Conservation (phyloP, 1,284 basidiomycete genomes). For the Marasmius fiardii region DNA sequence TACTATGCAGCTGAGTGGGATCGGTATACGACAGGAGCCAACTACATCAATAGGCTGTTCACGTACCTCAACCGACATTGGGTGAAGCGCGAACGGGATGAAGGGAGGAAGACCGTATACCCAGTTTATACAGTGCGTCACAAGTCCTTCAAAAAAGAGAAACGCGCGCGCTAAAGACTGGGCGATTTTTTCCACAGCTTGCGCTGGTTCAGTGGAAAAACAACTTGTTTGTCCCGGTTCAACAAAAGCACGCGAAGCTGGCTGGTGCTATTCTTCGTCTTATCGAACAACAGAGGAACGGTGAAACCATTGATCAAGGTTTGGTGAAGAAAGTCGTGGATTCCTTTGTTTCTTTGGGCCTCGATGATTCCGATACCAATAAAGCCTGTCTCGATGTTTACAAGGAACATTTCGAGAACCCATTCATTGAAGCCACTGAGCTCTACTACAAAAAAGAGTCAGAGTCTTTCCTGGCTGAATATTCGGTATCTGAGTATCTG, state of each 20-base stretch:
- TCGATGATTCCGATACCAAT: conserved; percentile 90
- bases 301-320: conserved; percentile 90
- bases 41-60: conserved; percentile 94
- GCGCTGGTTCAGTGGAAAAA: conserved; percentile 95
- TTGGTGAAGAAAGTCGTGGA: conserved; percentile 96
- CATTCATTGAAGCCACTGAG: conserved; percentile 89
- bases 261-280: conserved; percentile 85
- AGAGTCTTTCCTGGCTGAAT: conserved; percentile 85
- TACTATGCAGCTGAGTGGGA: conserved; percentile 96
- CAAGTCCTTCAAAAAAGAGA: not conserved
- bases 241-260: conserved; percentile 79
- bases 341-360: conserved; percentile 93
- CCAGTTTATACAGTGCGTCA: conserved; percentile 91
- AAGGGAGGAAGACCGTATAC: conserved; percentile 94
- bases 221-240: conserved; percentile 88
- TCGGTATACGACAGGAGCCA: conserved; percentile 94
- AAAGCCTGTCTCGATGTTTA: conserved; percentile 95
- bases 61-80: conserved; percentile 98
- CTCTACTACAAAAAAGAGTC: conserved; percentile 93
- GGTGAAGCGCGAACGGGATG: conserved; percentile 98
- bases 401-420: conserved; percentile 85
- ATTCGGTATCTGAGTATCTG: conserved; percentile 94
- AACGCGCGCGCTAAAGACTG: not conserved
- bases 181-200: conserved; percentile 50
- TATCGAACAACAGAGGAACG: conserved; percentile 92